phyloP scores from a whole-genome alignment of 257 asterid species.

The Solanum neorickii region DNA sequence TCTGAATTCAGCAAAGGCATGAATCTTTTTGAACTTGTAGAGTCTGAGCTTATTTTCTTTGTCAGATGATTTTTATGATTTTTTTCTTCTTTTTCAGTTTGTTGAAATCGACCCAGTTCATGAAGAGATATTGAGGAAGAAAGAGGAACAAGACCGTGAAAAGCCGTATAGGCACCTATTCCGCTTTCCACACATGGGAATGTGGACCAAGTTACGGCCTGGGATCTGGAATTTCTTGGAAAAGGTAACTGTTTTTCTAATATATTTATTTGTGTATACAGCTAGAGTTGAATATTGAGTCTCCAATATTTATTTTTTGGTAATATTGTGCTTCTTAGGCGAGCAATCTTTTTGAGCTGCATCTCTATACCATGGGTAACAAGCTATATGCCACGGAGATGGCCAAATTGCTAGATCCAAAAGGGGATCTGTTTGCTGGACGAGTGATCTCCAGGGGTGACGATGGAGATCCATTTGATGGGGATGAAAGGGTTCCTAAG shows the following conservation, averaged over 20 bases:
- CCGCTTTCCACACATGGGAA: slow-evolving; percentile 92
- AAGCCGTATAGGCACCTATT: slow-evolving; percentile 74
- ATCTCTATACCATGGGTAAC: slow-evolving; percentile 98
- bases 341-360: slow-evolving; percentile 79
- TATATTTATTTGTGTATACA: background rate
- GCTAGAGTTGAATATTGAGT: background rate
- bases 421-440: slow-evolving; percentile 89
- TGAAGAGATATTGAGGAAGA: slow-evolving; percentile 83
- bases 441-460: slow-evolving; percentile 92
- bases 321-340: slow-evolving; percentile 38
- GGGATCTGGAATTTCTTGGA: slow-evolving; percentile 98
- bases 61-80: background rate
- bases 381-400: slow-evolving; percentile 95
- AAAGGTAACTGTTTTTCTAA: slow-evolving; percentile 38
- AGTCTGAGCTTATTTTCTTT: background rate
- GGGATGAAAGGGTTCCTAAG: slow-evolving; percentile 82
- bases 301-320: background rate
- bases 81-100: slow-evolving; percentile 47
- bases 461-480: slow-evolving; percentile 71
- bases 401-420: slow-evolving; percentile 98
- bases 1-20: slow-evolving; percentile 91
- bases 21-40: slow-evolving; percentile 1
- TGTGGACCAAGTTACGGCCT: slow-evolving; percentile 99
- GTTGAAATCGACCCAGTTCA: slow-evolving; percentile 72
- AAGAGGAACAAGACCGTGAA: slow-evolving; percentile 90